A percentile compares a stretch with the other conserved stretches of the same genome.
These are phyloP conservation scores for Sphagnum fallax DNA, from an alignment of 228 moss, liverwort and hornwort species.

Conservation along the genomic window DNA sequence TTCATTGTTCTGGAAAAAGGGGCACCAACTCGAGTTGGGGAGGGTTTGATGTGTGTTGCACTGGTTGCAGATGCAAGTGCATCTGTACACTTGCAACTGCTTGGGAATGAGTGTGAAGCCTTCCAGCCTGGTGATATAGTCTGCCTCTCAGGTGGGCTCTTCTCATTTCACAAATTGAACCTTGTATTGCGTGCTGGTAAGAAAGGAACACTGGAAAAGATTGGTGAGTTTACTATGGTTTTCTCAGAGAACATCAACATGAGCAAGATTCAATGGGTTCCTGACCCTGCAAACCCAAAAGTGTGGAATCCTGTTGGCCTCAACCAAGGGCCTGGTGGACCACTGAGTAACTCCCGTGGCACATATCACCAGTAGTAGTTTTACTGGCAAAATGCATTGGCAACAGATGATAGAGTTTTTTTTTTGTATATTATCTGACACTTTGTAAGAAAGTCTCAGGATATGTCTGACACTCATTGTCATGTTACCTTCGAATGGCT, in stretches of 20 bases:
- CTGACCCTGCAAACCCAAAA: conserved; percentile 54
- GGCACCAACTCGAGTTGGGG: conserved; percentile 40
- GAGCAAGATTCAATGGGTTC: conserved; percentile 77
- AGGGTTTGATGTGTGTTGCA: conserved; percentile 56
- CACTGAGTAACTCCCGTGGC: conserved; percentile 23
- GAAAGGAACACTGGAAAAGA: conserved; percentile 69
- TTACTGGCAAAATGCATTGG: background rate
- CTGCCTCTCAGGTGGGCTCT: conserved; percentile 60
- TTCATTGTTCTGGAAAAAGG: conserved; percentile 78
- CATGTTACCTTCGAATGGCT: no score
- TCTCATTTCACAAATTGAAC: conserved; percentile 64
- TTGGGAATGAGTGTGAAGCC: conserved; percentile 63
- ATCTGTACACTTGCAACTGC: conserved; percentile 77
- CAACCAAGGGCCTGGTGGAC: conserved; percentile 24
- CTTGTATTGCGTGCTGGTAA: conserved; percentile 73
- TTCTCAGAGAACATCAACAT: conserved; percentile 76
- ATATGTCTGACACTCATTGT: no score
- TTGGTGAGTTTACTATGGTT: conserved; percentile 73
- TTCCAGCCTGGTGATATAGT: conserved; percentile 83
- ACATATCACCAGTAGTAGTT: conserved; percentile 20
- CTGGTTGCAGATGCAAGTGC: conserved; percentile 78
- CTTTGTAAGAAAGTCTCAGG: no score
- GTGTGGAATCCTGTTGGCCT: conserved; percentile 38
- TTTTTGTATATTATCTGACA: no score
- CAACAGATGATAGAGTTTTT: no score